Base-by-base conservation (phyloP, 306 rosid genomes). In the barrel medic (Medicago truncatula) region DNA sequence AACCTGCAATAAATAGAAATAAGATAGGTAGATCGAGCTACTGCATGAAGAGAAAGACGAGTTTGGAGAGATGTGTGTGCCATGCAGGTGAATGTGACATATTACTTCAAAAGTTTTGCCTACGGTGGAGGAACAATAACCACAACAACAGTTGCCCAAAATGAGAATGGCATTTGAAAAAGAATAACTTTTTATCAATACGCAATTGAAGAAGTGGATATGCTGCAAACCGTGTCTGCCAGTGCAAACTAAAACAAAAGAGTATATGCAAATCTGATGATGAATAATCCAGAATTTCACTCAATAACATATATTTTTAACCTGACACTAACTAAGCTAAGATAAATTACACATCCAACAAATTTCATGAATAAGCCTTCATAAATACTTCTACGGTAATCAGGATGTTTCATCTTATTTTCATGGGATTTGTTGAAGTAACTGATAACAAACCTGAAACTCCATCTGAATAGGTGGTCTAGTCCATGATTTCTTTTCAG, bases 391-490 rank as follows among this genome's bases (percentile, higher is more conserved):
- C 18, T 6, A 68, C 43, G 34, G 70, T 17, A 23, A 63, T 23
- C 47, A 11, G 13, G 10, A 73, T 57, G 44, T 47, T 59, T 41
- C n/a, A 59, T 38, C 67, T 60, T 52, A 69, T 57, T 67, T 46
- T 65, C 47, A 54, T 8, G 66, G 40, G 41, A 68, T 31, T 67
- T 44, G 20, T 7, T 41, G 23, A 73, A 75, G 70, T 36, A 66
- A 66, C 67, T 12, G 34, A 66, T 41, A 80, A 72, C 78, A 83
- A 67, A 96, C 97, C 99, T 96, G 99, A 77, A 92, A 92, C 81
- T 96, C 99, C 99, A 96, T 92, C 90, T 92, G 98, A 84, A 96
- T 96, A 67, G 98, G 98, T 11, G 98, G 99, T 74, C 93, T 88
- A 49, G 98, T 96, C 96, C 93, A 89, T 62, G 98, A 88, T 70